These are phyloP conservation scores for Komagataella phaffii DNA, from an alignment of 805 yeast genomes.

Conservation along the genomic window DNA sequence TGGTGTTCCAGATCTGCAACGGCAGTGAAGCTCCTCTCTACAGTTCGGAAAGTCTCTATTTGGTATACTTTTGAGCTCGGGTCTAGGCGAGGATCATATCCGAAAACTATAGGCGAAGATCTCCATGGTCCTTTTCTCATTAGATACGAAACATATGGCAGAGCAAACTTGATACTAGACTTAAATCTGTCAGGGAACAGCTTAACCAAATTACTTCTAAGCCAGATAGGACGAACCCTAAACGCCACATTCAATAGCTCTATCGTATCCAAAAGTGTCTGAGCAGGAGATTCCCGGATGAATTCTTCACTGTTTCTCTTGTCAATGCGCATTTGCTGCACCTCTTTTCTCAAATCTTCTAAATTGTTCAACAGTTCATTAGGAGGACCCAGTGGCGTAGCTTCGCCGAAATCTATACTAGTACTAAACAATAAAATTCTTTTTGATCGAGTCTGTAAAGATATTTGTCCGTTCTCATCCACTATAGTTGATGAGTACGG, in stretches of 20 bases:
- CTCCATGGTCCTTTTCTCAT: conserved; percentile 93
- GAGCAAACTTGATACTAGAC: conserved; percentile 49
- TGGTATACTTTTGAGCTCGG: conserved; percentile 51
- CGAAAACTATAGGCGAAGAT: conserved; percentile 66
- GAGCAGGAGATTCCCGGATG: conserved; percentile 14
- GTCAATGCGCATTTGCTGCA: conserved; percentile 9
- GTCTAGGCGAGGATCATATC: conserved; percentile 61
- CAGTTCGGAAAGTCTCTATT: conserved; percentile 64
- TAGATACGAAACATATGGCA: conserved; percentile 75
- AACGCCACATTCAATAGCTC: conserved; percentile 35
- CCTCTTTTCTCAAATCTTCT: conserved; percentile 18
- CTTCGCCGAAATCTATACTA: conserved; percentile 33
- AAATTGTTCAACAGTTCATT: conserved; percentile 33
- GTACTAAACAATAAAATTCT: conserved; percentile 39
- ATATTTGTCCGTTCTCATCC: conserved; percentile 40
- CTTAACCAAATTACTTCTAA: conserved; percentile 56
- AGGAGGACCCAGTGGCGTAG: conserved; percentile 36
- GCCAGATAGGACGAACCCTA: conserved; percentile 70
- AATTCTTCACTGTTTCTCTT: conserved; percentile 14
- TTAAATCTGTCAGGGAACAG: conserved; percentile 33
- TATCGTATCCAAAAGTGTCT: conserved; percentile 28
- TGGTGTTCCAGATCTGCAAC: background rate
- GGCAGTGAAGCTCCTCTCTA: background rate
- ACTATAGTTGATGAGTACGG: conserved; percentile 32
- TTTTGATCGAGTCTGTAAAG: conserved; percentile 29